Conservation (phyloP, 2,329 filamentous ascomycete genomes). For the Exophiala mesophila region DNA sequence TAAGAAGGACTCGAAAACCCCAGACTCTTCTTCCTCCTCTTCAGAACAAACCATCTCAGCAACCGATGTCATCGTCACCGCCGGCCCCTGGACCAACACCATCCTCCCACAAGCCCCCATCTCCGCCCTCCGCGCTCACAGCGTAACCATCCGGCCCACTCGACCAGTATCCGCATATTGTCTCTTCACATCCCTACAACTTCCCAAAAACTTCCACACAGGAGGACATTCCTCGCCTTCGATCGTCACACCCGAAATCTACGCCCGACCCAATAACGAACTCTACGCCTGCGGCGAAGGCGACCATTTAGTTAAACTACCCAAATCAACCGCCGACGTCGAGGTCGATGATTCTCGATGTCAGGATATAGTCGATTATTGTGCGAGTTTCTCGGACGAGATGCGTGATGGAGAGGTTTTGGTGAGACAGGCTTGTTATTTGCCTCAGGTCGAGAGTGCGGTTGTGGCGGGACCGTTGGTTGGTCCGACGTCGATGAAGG, state of each 20-base stretch:
- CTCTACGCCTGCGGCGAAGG: constrained; percentile 94
- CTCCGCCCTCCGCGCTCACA: constrained; percentile 57
- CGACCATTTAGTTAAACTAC: constrained; percentile 69
- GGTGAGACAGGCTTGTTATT: constrained; percentile 83
- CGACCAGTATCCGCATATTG: constrained; percentile 47
- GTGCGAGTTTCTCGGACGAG: constrained; percentile 51
- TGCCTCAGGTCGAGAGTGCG: constrained; percentile 63
- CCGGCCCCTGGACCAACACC: constrained; percentile 57
- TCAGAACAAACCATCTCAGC: constrained; percentile 49
- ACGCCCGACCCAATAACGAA: constrained; percentile 80
- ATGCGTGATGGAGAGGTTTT: constrained; percentile 65
- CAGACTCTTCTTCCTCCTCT: too few species aligned
- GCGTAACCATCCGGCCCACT: constrained; percentile 55
- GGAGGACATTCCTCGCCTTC: constrained; percentile 50
- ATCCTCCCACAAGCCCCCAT: constrained; percentile 55
- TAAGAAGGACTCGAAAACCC: too few species aligned
- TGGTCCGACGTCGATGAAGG: constrained; percentile 66
- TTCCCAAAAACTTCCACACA: constrained; percentile 60
- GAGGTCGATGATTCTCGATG: constrained; percentile 70
- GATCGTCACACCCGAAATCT: constrained; percentile 82
- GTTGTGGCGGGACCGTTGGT: constrained; percentile 62
- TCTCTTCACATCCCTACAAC: constrained; percentile 74
- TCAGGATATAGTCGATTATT: constrained; percentile 79
- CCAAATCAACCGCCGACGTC: constrained; percentile 69
- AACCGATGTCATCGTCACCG: constrained; percentile 56